Evolutionary conservation across 768 basidiomycete genomes (phyloP), one percentile per base, ranked within the genome.

Genomic region (Suillus tomentosus): DNA sequence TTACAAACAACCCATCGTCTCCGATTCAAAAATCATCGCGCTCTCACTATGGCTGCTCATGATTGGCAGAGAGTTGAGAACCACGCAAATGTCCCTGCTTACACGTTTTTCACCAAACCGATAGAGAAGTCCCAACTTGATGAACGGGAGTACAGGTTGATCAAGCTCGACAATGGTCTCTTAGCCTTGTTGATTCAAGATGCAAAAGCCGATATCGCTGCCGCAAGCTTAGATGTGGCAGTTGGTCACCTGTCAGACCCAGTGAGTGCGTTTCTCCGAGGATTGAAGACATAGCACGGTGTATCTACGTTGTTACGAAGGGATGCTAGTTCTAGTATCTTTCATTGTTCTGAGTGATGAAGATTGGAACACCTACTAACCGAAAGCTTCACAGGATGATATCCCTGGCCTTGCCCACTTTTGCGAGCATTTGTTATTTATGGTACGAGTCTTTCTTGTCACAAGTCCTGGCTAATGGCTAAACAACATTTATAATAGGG

Each of bases 201-300:
- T 73, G 77, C 85, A 0, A 88, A 87, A 66, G 87, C 96, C 6
- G 97, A 99, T 79, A 97, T 96, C 78, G 92, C 94, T 13, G 94
- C 95, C 0, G 97, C 96, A 2, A 93, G 94, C 72, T 82, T 99
- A 71, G 93, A 96, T 76, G 95, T 99, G 60, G 89, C 90, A 42
- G 95, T 98, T 2, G 97, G 97, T 5, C 96, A 99, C 76, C 76
- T 99, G 61, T 87, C 85, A 51, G 97, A 99, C 76, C 97, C 97
- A 17, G 94, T 94, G 72, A 76, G 90, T 80, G 15, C 14, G 0
- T 45, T 47, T n/a, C 24, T 61, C 54, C 3, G 14, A 27, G 45
- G 55, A 58, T 53, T 8, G 31, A 15, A 60, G 37, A n/a, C 14
- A 15, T 61, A n/a, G 31, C 17, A 31, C 13, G 3, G 50, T n/a